Base-by-base conservation (phyloP, 2,329 filamentous ascomycete species). In the Exserohilum rostratum region DNA sequence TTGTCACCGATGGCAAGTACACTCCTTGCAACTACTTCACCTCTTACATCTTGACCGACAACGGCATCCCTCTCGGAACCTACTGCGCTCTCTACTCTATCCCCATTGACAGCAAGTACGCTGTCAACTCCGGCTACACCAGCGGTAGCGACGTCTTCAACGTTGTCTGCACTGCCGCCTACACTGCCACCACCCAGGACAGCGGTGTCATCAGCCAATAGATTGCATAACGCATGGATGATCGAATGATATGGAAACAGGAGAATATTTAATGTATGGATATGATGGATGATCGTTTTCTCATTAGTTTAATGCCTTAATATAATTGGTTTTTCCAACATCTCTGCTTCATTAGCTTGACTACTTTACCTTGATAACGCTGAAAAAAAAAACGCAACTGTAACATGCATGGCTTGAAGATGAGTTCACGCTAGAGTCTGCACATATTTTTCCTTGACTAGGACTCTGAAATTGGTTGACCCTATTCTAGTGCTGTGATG, bases 21-120 rank as follows among this genome's bases (percentile, higher is more conserved):
- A 65, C 64, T 48, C 57, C 72, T 33, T 77, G 75, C 68, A 75
- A 74, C 57, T 75, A 76, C 63, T 74, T 70, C 59, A 73, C 72
- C 30, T 66, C 69, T 10, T 77, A 77, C 47, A 67, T 77, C n/a
- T 60, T 76, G 13, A 65, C 61, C 27, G 67, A 72, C 48, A 71
- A 73, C 46, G 68, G 65, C 13, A 52, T 68, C 22, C 71, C 74
- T 2, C 66, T 75, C 39, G 74, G 73, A n/a, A 72, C 71, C 27
- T 76, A 76, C 61, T 77, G 75, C 50, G 54, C 59, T 42, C 39
- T 67, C 17, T 68, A 70, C 55, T 68, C 68, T 3, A 57, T 60
- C 38, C 13, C 30, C 4, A 69, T 65, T 63, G 54, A 46, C 22
- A 0, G 15, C 5, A 17, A 9, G 5, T 62, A 64, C 31, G 66